Evolutionary conservation across 169 alveolate genomes (phyloP).

Genomic region (Plasmodium cynomolgi): DNA sequence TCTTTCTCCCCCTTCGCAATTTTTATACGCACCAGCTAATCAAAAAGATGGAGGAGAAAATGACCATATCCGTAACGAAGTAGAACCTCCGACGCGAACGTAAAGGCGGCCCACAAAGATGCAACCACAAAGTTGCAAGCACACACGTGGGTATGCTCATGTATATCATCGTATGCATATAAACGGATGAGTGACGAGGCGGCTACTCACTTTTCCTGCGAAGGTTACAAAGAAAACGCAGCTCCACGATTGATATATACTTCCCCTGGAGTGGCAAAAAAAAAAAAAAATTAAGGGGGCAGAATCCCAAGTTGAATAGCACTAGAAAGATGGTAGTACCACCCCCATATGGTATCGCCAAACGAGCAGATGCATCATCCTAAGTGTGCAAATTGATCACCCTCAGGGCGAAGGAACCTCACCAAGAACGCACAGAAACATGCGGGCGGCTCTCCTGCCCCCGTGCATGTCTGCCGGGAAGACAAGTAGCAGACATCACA

Average conservation of each 20-base stretch:
- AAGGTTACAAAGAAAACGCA: not conserved
- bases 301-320: not conserved
- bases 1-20: not conserved
- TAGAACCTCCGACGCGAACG: slow-evolving; percentile 6
- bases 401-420: not conserved
- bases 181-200: not conserved
- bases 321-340: not conserved
- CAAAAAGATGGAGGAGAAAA: slow-evolving; percentile 61
- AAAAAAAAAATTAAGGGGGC: not conserved
- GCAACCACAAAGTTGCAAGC: not conserved
- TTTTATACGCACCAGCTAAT: slow-evolving; percentile 20
- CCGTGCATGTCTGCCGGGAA: not conserved
- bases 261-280: not conserved
- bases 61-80: slow-evolving; percentile 29
- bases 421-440: not conserved
- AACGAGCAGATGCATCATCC: not conserved
- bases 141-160: not conserved
- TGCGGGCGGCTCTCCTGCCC: not conserved
- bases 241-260: not conserved
- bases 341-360: not conserved
- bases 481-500: not conserved
- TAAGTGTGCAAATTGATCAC: not conserved
- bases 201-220: not conserved
- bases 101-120: not conserved
- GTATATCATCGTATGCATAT: not conserved